phyloP scores from a whole-genome alignment of 768 basidiomycete species.

The Polyporus arcularius region DNA sequence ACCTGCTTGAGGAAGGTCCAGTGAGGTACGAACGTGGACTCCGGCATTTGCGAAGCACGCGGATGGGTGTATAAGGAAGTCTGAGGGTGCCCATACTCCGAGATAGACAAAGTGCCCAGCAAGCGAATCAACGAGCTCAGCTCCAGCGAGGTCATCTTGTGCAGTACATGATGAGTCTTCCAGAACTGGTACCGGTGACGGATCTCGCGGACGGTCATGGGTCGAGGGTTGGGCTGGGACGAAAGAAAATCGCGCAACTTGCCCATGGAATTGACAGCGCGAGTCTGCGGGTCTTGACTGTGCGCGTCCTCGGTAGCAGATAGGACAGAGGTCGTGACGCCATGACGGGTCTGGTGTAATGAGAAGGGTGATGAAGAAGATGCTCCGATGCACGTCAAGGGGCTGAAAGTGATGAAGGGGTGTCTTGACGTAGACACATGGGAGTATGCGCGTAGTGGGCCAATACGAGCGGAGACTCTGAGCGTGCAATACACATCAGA shows the following conservation, averaged over 20 bases:
- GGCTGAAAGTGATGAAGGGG: background rate
- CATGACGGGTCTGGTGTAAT: background rate
- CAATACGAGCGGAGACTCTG: background rate
- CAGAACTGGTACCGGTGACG: constrained; percentile 21
- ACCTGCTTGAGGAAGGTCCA: constrained; percentile 55
- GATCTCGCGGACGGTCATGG: constrained; percentile 7
- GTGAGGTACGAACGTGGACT: constrained; percentile 32
- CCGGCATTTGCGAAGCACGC: constrained; percentile 32
- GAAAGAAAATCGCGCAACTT: constrained; percentile 17
- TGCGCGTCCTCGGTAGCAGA: background rate
- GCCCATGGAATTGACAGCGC: background rate
- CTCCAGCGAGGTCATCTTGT: constrained; percentile 36
- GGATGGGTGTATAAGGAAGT: constrained; percentile 31
- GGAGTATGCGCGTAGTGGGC: background rate
- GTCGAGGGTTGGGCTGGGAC: constrained; percentile 1
- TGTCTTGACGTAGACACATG: no score
- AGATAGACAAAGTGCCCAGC: constrained; percentile 51
- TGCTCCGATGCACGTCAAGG: no score
- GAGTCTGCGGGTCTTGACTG: background rate
- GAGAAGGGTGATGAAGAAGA: no score
- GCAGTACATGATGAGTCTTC: constrained; percentile 36
- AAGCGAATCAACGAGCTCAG: constrained; percentile 47
- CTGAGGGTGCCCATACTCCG: constrained; percentile 25
- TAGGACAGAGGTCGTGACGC: background rate
- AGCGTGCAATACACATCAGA: background rate